phyloP scores from a whole-genome alignment of 495 filamentous ascomycete species.

The Penicillium paradoxum region DNA sequence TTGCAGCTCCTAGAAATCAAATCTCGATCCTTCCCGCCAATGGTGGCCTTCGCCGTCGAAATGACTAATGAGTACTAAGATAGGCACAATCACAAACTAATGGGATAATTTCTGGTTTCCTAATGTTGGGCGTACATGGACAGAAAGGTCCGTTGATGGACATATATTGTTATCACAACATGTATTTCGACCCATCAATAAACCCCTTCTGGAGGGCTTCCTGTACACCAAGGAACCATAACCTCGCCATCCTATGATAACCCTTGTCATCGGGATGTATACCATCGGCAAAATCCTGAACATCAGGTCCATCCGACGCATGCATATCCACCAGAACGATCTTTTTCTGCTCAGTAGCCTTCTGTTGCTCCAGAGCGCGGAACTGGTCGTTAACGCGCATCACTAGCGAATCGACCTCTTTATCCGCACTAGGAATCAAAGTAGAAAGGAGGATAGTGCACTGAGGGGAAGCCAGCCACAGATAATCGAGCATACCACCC shows the following conservation, averaged over 20 bases:
- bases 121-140: no score
- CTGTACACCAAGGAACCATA: neutral
- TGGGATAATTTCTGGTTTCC: no score
- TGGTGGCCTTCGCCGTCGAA: no score
- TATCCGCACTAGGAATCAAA: neutral
- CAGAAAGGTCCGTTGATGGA: no score
- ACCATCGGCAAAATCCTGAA: neutral
- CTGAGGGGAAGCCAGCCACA: neutral
- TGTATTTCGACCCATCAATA: neutral
- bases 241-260: neutral
- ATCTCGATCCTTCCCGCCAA: no score
- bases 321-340: neutral
- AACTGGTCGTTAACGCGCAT: neutral
- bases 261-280: neutral
- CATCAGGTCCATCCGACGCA: neutral
- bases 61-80: no score
- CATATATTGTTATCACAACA: no score
- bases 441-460: neutral
- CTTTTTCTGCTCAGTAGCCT: neutral
- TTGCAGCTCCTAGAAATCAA: slow-evolving; percentile 12
- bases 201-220: neutral
- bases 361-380: neutral
- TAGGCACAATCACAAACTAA: no score
- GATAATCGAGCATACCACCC: neutral
- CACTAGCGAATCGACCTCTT: neutral